phyloP scores from a whole-genome alignment of 208 protist species.

The Leishmania mexicana region DNA sequence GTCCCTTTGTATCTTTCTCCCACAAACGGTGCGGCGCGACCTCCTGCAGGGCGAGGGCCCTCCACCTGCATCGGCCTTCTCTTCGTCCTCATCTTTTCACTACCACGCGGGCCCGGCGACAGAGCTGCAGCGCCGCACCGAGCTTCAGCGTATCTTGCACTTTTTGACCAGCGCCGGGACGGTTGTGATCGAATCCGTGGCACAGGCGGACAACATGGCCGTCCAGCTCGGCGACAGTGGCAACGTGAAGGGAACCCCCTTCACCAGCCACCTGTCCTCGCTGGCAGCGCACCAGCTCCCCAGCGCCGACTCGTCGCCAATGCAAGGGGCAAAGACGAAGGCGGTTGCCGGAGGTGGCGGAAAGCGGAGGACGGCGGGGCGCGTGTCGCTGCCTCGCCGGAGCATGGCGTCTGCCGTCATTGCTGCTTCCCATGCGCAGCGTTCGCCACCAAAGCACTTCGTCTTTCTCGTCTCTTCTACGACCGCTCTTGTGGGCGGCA shows the following conservation, averaged over 20 bases:
- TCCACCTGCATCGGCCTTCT: background rate
- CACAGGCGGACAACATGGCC: slow-evolving; percentile 24
- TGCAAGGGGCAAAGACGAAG: background rate
- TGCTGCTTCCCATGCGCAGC: background rate
- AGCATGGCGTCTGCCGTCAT: background rate
- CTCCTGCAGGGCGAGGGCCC: slow-evolving; percentile 14
- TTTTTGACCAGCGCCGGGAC: slow-evolving; percentile 24
- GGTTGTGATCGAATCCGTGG: slow-evolving; percentile 16
- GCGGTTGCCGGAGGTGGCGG: background rate
- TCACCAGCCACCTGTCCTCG: background rate
- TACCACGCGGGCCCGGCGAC: slow-evolving; percentile 8
- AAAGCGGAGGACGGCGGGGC: slow-evolving; percentile 16
- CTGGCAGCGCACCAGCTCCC: background rate
- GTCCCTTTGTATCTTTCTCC: slow-evolving; percentile 20
- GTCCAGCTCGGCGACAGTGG: slow-evolving; percentile 17
- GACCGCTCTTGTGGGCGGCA: background rate
- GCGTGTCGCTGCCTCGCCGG: slow-evolving; percentile 17
- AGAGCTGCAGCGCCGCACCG: slow-evolving; percentile 28
- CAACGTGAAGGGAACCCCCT: background rate
- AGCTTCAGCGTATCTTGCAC: slow-evolving; percentile 32
- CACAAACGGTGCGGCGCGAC: slow-evolving; percentile 16
- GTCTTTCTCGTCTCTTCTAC: slow-evolving; percentile 22
- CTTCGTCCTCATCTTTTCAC: background rate
- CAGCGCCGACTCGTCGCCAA: background rate
- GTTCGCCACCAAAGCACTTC: slow-evolving; percentile 5